These are phyloP conservation scores for Clavariopsis aquatica DNA, from an alignment of 495 filamentous ascomycete species.

Conservation along the genomic window DNA sequence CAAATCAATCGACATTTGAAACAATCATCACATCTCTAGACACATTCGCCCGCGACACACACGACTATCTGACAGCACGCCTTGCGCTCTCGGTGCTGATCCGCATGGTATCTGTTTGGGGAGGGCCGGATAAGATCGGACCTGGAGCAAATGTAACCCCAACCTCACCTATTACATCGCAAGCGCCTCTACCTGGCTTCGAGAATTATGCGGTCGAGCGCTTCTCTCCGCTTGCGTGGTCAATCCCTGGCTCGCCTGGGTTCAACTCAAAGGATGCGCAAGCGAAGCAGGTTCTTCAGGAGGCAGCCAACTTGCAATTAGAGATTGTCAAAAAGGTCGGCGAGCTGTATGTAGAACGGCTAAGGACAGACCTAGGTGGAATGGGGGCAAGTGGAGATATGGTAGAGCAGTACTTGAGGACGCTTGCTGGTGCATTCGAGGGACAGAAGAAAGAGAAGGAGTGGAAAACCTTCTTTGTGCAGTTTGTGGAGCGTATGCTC, in stretches of 20 bases:
- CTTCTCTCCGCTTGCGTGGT: constrained; percentile 90
- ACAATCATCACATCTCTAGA: constrained; percentile 80
- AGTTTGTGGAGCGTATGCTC: constrained; percentile 37
- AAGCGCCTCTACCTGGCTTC: constrained; percentile 78
- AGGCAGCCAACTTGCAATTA: constrained; percentile 81
- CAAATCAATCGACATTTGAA: constrained; percentile 86
- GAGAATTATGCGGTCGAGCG: constrained; percentile 81
- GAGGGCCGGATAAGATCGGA: constrained; percentile 67
- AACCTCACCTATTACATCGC: constrained; percentile 46
- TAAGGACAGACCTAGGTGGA: constrained; percentile 56
- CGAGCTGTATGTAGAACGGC: constrained; percentile 56
- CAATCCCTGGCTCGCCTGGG: constrained; percentile 67
- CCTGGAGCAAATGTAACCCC: constrained; percentile 27
- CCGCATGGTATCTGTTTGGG: constrained; percentile 81
- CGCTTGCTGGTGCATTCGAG: constrained; percentile 47
- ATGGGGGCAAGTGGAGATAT: constrained; percentile 57
- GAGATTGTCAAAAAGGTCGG: constrained; percentile 86
- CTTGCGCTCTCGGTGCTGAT: constrained; percentile 78
- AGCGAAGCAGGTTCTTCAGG: constrained; percentile 76
- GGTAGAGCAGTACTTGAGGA: constrained; percentile 56
- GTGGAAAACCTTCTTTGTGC: constrained; percentile 44
- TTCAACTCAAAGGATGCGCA: constrained; percentile 87
- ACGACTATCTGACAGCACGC: constrained; percentile 75
- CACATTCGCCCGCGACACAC: constrained; percentile 74
- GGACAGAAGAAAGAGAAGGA: constrained; percentile 37